Evolutionary conservation across 139 green algal species (phyloP), one percentile per base, ranked within the genome.

Genomic region (Tetradesmus obliquus): DNA sequence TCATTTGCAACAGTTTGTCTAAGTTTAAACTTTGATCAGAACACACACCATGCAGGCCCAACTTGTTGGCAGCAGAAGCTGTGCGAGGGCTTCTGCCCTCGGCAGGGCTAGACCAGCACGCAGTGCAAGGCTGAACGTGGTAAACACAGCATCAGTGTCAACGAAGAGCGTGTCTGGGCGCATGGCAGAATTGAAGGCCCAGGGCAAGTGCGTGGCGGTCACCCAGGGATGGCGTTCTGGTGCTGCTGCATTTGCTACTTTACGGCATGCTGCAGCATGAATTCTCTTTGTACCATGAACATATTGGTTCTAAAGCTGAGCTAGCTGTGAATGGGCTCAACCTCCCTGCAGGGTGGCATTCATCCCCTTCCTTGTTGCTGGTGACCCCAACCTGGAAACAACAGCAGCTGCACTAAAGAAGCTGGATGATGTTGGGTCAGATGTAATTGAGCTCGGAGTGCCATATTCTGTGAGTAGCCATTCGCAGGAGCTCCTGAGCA

Each of bases 371-470:
- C 94, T 99, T 80, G 93, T 96, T 24, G 98, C 98, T n/a, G 98
- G 98, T 17, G 98, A 99, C 86, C 98, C 98, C 3, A 95, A 99
- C 94, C 93, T 99, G 12, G 95, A 95, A 0, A 99, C 97, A 24
- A 99, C 98, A 15, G 94, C 95, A 4, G 81, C 94, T 20, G 98
- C 98, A 19, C 66, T 99, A 3, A 86, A 94, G 84, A 93, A 90
- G 72, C 93, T 99, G 57, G 96, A 99, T 57, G 88, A 93, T 8
- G 66, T 93, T 1, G 97, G 97, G 15, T 97, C 98, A n/a, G 96
- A 99, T 91, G 94, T 99, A 20, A 99, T 99, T 90, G 98, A 99
- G 93, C 95, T 99, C 8, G 98, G 98, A n/a, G 97, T 99, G 55
- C 95, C 95, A 3, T 96, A 96, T 87, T 95, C 93, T 74, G 94